Percentiles rank a stretch among this genome's conserved stretches.
phyloP scores from a whole-genome alignment of 371 early-diverging fungal genomes.

The Mucor saturninus region DNA sequence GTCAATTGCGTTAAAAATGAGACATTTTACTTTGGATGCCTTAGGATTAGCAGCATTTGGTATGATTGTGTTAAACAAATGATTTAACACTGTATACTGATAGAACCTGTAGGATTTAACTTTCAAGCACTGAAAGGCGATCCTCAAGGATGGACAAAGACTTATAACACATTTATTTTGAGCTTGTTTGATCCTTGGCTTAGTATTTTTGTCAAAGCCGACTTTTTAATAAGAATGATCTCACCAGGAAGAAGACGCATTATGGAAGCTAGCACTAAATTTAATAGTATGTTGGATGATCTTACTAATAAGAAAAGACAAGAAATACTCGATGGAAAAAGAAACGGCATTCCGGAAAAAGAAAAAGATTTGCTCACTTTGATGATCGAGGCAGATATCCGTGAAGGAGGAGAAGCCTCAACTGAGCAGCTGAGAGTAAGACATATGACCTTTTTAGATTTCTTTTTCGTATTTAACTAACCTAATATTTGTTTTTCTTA shows the following conservation, averaged over 20 bases:
- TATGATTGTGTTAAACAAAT: constrained; percentile 5
- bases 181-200: constrained; percentile 24
- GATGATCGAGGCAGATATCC: constrained; percentile 41
- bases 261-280: constrained; percentile 2
- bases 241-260: constrained; percentile 13
- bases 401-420: constrained; percentile 22
- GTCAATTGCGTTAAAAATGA: constrained; percentile 19
- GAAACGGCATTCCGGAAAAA: constrained; percentile 30
- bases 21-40: constrained; percentile 38
- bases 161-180: constrained; percentile 23
- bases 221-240: constrained; percentile 12
- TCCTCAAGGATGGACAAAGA: constrained; percentile 34
- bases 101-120: constrained; percentile 31
- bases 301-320: constrained; percentile 13
- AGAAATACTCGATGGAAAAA: constrained; percentile 10
- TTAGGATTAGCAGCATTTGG: constrained; percentile 45
- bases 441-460: not conserved
- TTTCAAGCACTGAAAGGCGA: constrained; percentile 33
- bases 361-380: constrained; percentile 48
- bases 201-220: constrained; percentile 10
- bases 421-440: constrained; percentile 31
- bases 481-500: not conserved
- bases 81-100: not conserved
- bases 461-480: not conserved
- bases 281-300: constrained; percentile 16